Conservation (phyloP, 352 stramenopile species). For the Thalassiosira livingstoniorum region DNA sequence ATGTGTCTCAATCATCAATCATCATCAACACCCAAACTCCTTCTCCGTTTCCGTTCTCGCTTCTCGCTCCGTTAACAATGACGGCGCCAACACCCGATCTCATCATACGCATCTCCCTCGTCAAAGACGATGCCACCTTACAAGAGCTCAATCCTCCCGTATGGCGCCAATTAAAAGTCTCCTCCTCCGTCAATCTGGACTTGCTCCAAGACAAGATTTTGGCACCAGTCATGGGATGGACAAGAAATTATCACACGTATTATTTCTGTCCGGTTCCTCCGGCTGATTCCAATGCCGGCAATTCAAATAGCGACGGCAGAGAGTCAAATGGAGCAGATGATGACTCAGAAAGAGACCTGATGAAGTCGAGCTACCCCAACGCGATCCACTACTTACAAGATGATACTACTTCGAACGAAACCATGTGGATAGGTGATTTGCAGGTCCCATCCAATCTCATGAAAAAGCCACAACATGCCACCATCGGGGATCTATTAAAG, state of each 20-base stretch:
- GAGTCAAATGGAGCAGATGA: not conserved
- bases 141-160: constrained; percentile 38
- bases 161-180: constrained; percentile 39
- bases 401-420: constrained; percentile 19
- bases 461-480: constrained; percentile 17
- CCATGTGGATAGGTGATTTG: constrained; percentile 6
- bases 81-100: not conserved
- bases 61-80: too few relatives aligned
- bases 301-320: not conserved
- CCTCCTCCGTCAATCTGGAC: constrained; percentile 40
- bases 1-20: too few relatives aligned
- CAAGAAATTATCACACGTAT: constrained; percentile 46
- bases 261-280: not conserved
- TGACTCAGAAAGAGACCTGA: not conserved
- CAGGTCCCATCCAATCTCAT: not conserved
- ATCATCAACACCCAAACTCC: too few relatives aligned
- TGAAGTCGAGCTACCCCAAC: not conserved
- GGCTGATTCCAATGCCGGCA: not conserved
- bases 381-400: constrained; percentile 23
- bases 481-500: constrained; percentile 36
- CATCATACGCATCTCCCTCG: constrained; percentile 38
- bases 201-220: constrained; percentile 51
- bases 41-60: too few relatives aligned
- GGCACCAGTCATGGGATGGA: constrained; percentile 42
- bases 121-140: constrained; percentile 15